These are phyloP conservation scores for Phytophthora colocasiae DNA, from an alignment of 352 stramenopile species.

Conservation along the genomic window DNA sequence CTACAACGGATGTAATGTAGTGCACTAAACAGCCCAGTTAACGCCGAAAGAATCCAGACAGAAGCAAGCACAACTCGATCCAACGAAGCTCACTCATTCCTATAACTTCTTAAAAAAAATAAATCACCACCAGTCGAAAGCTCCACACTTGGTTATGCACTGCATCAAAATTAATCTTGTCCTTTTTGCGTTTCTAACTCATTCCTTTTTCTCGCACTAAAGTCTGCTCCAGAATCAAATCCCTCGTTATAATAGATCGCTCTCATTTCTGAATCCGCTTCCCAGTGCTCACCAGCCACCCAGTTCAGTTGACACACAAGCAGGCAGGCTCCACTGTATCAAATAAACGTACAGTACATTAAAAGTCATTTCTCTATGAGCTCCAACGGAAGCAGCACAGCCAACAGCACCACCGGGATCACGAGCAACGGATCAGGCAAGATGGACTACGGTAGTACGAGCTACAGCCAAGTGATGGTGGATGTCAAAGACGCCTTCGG, in stretches of 20 bases:
- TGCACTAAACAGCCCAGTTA: not conserved
- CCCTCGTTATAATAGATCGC: constrained; percentile 14
- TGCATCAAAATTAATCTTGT: not conserved
- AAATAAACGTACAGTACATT: too few relatives aligned
- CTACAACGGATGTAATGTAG: not conserved
- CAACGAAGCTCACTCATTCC: not conserved
- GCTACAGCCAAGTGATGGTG: constrained; percentile 50
- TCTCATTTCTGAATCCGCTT: constrained; percentile 31
- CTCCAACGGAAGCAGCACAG: constrained; percentile 27
- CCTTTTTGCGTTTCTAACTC: constrained; percentile 17
- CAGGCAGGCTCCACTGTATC: too few relatives aligned
- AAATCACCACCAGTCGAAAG: too few relatives aligned
- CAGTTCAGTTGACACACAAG: not conserved
- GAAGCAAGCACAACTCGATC: not conserved
- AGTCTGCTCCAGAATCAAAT: not conserved
- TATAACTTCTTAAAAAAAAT: not conserved
- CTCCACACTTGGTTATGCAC: too few relatives aligned
- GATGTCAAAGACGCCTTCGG: constrained; percentile 65
- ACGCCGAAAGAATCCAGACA: constrained; percentile 8
- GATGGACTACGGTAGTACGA: constrained; percentile 59
- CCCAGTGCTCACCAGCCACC: constrained; percentile 11
- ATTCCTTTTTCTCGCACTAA: not conserved
- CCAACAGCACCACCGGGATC: constrained; percentile 24
- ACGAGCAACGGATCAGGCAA: constrained; percentile 35
- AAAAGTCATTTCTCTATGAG: constrained; percentile 13